Conservation (phyloP, 345 rosid genomes). For the Erodium maritimum region DNA sequence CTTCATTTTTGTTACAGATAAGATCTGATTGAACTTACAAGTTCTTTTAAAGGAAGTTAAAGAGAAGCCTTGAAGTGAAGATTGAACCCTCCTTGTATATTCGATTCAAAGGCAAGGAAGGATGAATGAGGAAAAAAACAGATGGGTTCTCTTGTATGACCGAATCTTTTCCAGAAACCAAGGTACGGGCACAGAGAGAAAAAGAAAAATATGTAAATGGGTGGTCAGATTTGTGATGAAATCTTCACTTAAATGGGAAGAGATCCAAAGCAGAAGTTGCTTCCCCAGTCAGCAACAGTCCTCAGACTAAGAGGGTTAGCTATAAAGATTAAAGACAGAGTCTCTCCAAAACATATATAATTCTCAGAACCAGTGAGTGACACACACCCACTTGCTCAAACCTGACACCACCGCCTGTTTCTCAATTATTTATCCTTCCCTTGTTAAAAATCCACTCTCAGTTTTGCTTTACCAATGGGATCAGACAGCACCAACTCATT, state of each 20-base stretch:
- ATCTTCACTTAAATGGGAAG: constrained; percentile 15
- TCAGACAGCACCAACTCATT: constrained; percentile 14
- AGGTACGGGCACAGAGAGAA: constrained; percentile 12
- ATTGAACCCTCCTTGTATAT: constrained; percentile 1
- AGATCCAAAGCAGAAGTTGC: constrained; percentile 17
- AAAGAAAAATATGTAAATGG: no score
- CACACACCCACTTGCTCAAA: constrained; percentile 54
- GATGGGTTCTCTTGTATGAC: constrained; percentile 20
- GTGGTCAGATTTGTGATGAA: constrained; percentile 9
- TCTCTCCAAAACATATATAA: constrained; percentile 26
- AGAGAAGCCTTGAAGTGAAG: constrained; percentile 1
- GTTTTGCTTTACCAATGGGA: constrained; percentile 23
- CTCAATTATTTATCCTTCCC: constrained; percentile 18
- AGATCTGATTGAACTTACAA: constrained; percentile 9
- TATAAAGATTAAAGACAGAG: no score
- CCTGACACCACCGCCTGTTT: constrained; percentile 47
- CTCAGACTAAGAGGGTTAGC: constrained; percentile 22
- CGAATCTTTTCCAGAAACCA: constrained; percentile 24
- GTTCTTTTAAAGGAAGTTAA: constrained; percentile 6
- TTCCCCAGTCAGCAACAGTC: constrained; percentile 30
- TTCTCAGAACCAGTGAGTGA: constrained; percentile 10
- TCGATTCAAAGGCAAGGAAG: constrained; percentile 2
- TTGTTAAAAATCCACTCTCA: not conserved
- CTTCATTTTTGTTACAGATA: constrained; percentile 40
- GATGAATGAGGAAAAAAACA: constrained; percentile 12